Evolutionary conservation across 257 asterid genomes (phyloP).

Genomic region (Primulina tabacum): DNA sequence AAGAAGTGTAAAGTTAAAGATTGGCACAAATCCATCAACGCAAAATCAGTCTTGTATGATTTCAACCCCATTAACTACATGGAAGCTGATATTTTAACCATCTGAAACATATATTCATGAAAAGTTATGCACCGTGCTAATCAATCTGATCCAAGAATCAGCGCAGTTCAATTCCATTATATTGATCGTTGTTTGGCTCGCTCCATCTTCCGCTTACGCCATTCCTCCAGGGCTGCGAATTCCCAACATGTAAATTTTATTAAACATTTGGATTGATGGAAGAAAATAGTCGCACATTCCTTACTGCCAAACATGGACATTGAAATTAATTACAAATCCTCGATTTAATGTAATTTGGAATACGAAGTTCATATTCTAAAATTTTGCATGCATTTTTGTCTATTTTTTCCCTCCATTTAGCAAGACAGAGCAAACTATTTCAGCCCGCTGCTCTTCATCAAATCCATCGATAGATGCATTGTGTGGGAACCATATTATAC

Average conservation of each 20-base stretch:
- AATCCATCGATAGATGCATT: not conserved
- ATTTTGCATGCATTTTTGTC: not conserved
- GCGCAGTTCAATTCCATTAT: slow-evolving; percentile 45
- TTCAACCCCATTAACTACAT: not conserved
- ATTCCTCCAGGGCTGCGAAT: slow-evolving; percentile 71
- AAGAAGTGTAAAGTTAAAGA: too few relatives aligned
- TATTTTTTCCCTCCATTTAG: not conserved
- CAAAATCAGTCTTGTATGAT: not conserved
- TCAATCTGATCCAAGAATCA: not conserved
- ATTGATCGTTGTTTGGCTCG: slow-evolving; percentile 72
- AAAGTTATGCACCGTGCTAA: not conserved
- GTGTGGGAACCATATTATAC: not conserved
- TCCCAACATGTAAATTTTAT: not conserved
- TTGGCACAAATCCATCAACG: too few relatives aligned
- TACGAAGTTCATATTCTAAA: not conserved
- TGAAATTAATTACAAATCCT: not conserved
- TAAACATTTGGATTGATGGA: not conserved
- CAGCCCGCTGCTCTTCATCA: not conserved
- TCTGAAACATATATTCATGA: not conserved
- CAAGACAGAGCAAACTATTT: not conserved
- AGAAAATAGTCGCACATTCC: not conserved
- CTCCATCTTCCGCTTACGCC: slow-evolving; percentile 93
- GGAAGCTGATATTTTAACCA: not conserved
- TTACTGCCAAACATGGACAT: not conserved
- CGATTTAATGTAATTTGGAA: not conserved